These are phyloP conservation scores for Wickerhamiella occidentalis DNA, from an alignment of 805 yeast species.

Conservation along the genomic window DNA sequence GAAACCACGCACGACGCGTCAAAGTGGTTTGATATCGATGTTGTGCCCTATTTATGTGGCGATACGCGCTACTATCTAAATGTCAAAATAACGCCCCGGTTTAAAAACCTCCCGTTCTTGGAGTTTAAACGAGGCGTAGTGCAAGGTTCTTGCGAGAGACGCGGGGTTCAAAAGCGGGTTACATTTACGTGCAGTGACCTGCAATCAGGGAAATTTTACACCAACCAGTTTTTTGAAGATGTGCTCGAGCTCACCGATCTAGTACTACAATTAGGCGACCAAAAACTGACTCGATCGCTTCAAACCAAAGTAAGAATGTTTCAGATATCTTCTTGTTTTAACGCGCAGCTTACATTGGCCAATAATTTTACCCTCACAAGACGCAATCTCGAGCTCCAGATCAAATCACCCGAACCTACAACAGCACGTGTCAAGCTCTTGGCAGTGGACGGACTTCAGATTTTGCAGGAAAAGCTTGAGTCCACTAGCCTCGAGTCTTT, in stretches of 20 bases:
- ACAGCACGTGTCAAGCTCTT: constrained; percentile 15
- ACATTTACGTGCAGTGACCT: constrained; percentile 10
- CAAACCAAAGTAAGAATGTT: constrained; percentile 15
- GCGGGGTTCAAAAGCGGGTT: constrained; percentile 9
- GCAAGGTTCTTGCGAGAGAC: constrained; percentile 11
- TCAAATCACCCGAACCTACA: constrained; percentile 9
- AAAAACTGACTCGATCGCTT: not conserved
- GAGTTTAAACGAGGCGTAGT: constrained; percentile 19
- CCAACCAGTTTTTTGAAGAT: constrained; percentile 29
- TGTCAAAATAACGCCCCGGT: constrained; percentile 29
- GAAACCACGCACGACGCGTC: constrained; percentile 26
- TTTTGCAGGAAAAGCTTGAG: constrained; percentile 17
- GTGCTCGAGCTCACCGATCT: constrained; percentile 25
- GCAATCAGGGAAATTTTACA: constrained; percentile 12
- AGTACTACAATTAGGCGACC: constrained; percentile 17
- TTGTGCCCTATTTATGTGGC: constrained; percentile 32
- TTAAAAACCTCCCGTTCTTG: constrained; percentile 19
- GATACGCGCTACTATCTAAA: constrained; percentile 30
- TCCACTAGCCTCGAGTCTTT: constrained; percentile 13
- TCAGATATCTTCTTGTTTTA: constrained; percentile 20
- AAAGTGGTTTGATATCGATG: constrained; percentile 29
- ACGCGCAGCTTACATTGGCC: constrained; percentile 20
- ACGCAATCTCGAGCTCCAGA: constrained; percentile 17
- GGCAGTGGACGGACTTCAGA: constrained; percentile 18
- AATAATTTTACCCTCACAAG: constrained; percentile 14